Percentiles rank a stretch among this genome's conserved stretches.
Conservation (phyloP, 257 asterid species). For the Gardenia jasminoides region DNA sequence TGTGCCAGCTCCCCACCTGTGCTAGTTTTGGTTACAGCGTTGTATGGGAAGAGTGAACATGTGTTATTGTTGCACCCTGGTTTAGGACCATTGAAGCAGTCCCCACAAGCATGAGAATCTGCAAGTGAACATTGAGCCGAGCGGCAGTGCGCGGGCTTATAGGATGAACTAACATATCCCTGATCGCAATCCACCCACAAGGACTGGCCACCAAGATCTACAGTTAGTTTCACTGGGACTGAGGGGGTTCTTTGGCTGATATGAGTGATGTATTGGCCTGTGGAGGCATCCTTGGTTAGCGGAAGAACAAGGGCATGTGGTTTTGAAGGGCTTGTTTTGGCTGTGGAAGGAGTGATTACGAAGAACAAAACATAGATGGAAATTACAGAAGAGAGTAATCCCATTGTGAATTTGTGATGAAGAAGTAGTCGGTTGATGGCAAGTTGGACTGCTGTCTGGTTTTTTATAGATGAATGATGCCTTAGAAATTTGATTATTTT, state of each 20-base stretch:
- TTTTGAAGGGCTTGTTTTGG: constrained; percentile 15
- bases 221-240: constrained; percentile 18
- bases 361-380: not conserved
- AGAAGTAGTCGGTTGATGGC: not conserved
- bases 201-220: constrained; percentile 33
- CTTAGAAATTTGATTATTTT: not conserved
- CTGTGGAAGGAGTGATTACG: constrained; percentile 15
- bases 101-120: constrained; percentile 8
- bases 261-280: constrained; percentile 28
- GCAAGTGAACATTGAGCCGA: constrained; percentile 11
- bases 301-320: constrained; percentile 24
- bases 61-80: constrained; percentile 29
- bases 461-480: not conserved
- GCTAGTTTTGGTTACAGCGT: not conserved
- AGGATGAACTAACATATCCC: constrained; percentile 26
- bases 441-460: not conserved
- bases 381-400: not conserved
- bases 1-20: constrained; percentile 21
- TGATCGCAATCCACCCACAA: constrained; percentile 34
- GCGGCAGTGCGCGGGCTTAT: constrained; percentile 9
- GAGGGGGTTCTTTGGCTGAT: constrained; percentile 36
- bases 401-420: not conserved
- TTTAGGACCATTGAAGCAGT: not conserved
- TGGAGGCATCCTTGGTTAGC: constrained; percentile 26
- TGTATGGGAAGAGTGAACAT: constrained; percentile 13